Evolutionary conservation across 805 yeast genomes (phyloP), one percentile per base, ranked within the genome.

Genomic region (Nakazawaea sp.): DNA sequence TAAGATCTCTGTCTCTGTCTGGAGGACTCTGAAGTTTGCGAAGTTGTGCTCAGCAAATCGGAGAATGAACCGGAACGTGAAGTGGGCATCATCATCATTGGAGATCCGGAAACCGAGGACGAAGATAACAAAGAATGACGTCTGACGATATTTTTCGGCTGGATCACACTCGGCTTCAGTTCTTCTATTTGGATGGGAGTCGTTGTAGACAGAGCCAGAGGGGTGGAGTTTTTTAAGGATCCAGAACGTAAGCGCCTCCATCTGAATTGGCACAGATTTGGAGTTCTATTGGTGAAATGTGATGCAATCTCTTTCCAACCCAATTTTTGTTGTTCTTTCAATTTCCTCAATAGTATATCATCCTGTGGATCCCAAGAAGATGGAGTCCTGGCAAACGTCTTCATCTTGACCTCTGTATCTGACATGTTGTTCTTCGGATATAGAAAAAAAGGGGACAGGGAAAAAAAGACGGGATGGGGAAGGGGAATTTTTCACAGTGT

Each of bases 271-370:
- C 95, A 84, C 2, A 94, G 94, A 53, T 84, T 86, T 24, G 95
- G 90, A 2, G 95, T 86, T 51, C 95, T 64, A 51, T 81, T 79
- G 21, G 72, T 65, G 56, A 86, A 86, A 52, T 82, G 83, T 27
- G 78, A 68, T 1, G 92, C 78, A 30, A 86, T 85, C 45, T 86
- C 94, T 56, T 86, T 80, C 95, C 95, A 86, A 1, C 95, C 95
- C 45, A 86, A 66, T 53, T 82, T 82, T 53, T 79, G 84, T 36
- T 74, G 75, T 54, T 86, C 95, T 57, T 86, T 86, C 48, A 86
- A 65, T 44, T 80, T 85, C 31, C 90, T 69, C 33, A 84, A 58
- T 16, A 84, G 52, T 33, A 75, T 56, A 50, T 85, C 95, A 50
- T 84, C 94, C 45, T 75, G 73, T 2, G 86, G 81, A 38, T 84